Evolutionary conservation across 1,284 basidiomycete genomes (phyloP), one percentile per base, ranked within the genome.

Genomic region (Cryptococcus sp.): DNA sequence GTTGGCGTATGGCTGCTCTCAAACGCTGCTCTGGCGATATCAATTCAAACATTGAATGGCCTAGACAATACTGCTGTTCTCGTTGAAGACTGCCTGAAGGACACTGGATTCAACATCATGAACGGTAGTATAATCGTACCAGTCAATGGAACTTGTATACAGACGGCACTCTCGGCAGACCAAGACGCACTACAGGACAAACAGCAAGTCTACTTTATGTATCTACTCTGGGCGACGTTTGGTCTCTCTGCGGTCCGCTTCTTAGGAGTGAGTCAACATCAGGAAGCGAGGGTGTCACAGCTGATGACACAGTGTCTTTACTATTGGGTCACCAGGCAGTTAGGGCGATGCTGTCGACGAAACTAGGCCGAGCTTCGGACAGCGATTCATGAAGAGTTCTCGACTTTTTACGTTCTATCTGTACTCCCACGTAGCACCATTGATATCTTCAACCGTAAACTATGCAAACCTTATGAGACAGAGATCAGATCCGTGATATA

Each of bases 171-270:
- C 31, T 52, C 45, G 11, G 54, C 53, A 13, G 63, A 81, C 55
- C 73, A 78, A 45, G 61, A 58, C 4, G 52, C 72, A n/a, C 47
- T 73, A 32, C 59, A 70, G 42, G 83, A 85, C 55, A 76, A 84
- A 62, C 63, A 68, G 30, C 78, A 79, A 33, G 64, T 71, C 13
- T 93, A 93, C 76, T 93, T 94, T 77, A 80, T 82, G 32, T 78
- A 90, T 58, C 88, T 97, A 60, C 81, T 98, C 38, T 97, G 89
- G 80, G 87, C 89, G 34, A 97, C 92, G 0, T 95, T 96, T 72
- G 85, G 76, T 5, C 81, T 98, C 30, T 83, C 89, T 4, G 76
- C 83, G 44, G 84, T 97, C 63, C 84, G 92, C 46, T 94, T 98
- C 76, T 59, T 78, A 41, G 90, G 90, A 66, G 90, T 92, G 76